These are phyloP conservation scores for Prillingera fragicola DNA, from an alignment of 1,284 basidiomycete genomes.

Conservation along the genomic window DNA sequence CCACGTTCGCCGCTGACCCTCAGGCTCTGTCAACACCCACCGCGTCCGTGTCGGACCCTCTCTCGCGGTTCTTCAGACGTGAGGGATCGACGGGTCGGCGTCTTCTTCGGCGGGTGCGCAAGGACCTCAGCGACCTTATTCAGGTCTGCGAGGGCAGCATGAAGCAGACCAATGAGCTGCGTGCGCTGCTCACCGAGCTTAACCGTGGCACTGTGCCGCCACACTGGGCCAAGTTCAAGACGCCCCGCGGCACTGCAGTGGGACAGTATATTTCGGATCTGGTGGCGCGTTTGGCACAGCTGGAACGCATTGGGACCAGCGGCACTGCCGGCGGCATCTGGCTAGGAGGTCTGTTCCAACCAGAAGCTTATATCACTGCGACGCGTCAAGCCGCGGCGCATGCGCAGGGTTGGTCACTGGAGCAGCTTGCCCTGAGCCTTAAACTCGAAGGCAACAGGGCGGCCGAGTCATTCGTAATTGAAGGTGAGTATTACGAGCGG, in stretches of 20 bases:
- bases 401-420: constrained; percentile 80
- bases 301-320: constrained; percentile 62
- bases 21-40: constrained; percentile 22
- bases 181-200: constrained; percentile 75
- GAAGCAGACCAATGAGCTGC: constrained; percentile 91
- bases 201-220: constrained; percentile 83
- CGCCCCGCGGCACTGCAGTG: constrained; percentile 70
- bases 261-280: constrained; percentile 82
- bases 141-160: constrained; percentile 77
- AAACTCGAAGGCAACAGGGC: constrained; percentile 69
- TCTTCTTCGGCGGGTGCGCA: constrained; percentile 68
- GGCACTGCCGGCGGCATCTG: constrained; percentile 58
- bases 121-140: constrained; percentile 72
- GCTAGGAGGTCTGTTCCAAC: constrained; percentile 90
- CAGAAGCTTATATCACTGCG: constrained; percentile 89
- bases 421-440: constrained; percentile 73
- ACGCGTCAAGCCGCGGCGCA: constrained; percentile 89
- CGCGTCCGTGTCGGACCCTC: constrained; percentile 55
- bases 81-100: constrained; percentile 74
- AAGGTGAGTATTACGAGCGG: constrained; percentile 57
- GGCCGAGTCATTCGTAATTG: constrained; percentile 70
- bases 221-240: constrained; percentile 85
- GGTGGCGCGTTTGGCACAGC: constrained; percentile 66
- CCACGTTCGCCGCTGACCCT: background rate
- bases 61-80: constrained; percentile 81